Percentiles rank a stretch among this genome's conserved stretches.
phyloP scores from a whole-genome alignment of 2,329 filamentous ascomycete genomes.

The Fusarium beomiforme region DNA sequence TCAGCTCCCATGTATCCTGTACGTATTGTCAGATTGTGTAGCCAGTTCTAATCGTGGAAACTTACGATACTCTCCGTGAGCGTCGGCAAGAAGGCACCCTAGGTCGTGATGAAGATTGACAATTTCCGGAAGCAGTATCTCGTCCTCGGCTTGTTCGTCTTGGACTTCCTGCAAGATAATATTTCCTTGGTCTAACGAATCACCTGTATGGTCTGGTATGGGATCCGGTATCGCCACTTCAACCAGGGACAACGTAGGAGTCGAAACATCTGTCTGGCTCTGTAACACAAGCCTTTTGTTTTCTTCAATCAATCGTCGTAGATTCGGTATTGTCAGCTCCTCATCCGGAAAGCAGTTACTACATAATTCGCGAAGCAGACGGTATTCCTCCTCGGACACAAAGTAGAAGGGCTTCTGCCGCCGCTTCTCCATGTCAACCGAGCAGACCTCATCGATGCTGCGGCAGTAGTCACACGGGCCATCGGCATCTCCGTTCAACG shows the following conservation, averaged over 20 bases:
- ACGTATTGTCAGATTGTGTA: accelerated
- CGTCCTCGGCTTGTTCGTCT: neutral
- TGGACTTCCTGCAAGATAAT: accelerated
- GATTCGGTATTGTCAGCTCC: neutral
- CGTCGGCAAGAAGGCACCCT: neutral
- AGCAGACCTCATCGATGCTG: neutral
- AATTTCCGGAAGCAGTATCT: neutral
- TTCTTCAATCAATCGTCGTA: neutral
- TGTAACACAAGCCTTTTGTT: neutral
- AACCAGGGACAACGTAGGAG: neutral
- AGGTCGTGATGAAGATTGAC: neutral
- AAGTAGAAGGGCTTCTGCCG: neutral
- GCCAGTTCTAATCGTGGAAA: no score
- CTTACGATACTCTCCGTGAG: neutral
- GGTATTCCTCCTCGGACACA: accelerated
- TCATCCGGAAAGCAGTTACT: neutral
- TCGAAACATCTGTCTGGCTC: accelerated
- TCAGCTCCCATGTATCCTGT: neutral
- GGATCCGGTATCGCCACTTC: neutral
- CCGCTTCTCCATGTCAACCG: neutral
- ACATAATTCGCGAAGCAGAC: accelerated
- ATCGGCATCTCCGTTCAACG: neutral
- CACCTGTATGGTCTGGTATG: neutral
- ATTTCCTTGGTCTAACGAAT: accelerated
- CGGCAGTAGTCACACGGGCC: neutral